Base-by-base conservation (phyloP, 192 early-diverging fungal species). In the Linderina pennispora region DNA sequence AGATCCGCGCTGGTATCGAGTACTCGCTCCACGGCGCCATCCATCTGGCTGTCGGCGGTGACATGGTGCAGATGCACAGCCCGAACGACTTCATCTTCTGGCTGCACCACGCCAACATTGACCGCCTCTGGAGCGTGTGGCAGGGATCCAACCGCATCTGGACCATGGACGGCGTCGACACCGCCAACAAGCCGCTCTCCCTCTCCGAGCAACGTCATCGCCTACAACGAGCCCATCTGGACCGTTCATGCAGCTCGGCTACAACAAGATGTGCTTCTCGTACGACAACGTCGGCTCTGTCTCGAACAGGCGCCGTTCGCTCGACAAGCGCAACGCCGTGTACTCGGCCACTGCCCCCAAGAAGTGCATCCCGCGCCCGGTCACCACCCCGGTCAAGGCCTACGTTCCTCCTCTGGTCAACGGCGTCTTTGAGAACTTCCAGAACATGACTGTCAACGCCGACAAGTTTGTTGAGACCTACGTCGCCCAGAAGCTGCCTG, bases 11-110 rank as follows among this genome's bases (percentile, higher is more conserved):
- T 1, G 52, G 38, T 10, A 51, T 77, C 21, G 75, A 77, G 57
- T 55, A 45, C 40, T 59, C 56, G 23, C 56, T 64, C 15, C 75
- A 77, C 37, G 65, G 61, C 19, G 28, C 61, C 17, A 22, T 73
- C 5, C 75, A 77, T 17, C 53, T 66, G 34, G 53, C 46, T 18
- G 23, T 77, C 5, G 69, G 75, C 19, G 75, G 68, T 14, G 75
- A 77, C 43, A 72, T 77, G 67, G 11, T 54, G 15, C 50, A 55
- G 46, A 59, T 39, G 40, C 64, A 43, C 45, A 61, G 64, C 37
- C 75, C 75, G 37, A 77, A 73, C 61, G 75, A 77, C 50, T 58
- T 65, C 51, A 49, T 49, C 17, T 77, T 77, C 60, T 77, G 59
- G 59, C 36, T 77, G 19, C 75, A 77, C 57, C 75, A 77, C 45